These are phyloP conservation scores for Berkeleyomyces basicola DNA, from an alignment of 2,329 filamentous ascomycete species.

Conservation along the genomic window DNA sequence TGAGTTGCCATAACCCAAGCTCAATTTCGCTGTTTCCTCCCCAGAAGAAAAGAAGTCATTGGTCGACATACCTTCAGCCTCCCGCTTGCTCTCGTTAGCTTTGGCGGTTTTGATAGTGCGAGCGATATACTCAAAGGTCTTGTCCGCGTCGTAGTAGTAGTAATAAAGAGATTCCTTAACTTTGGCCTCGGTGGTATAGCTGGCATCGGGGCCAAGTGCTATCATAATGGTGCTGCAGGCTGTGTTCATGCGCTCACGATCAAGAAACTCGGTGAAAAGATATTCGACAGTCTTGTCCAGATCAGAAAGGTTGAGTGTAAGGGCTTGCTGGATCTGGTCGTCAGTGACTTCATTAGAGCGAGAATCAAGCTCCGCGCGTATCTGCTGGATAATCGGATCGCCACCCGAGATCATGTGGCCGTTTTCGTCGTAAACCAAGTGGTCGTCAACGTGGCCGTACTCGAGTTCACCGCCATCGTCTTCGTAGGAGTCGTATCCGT, in stretches of 20 bases:
- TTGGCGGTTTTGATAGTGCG: constrained; percentile 29
- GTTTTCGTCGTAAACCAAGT: constrained; percentile 3
- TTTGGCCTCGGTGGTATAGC: constrained; percentile 36
- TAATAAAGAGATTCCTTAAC: constrained; percentile 77
- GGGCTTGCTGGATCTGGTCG: constrained; percentile 4
- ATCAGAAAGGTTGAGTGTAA: background rate
- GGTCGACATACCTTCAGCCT: constrained; percentile 25
- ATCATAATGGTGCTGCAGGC: constrained; percentile 1
- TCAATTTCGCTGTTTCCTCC: constrained; percentile 15
- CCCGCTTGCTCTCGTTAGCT: constrained; percentile 22
- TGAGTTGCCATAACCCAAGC: background rate
- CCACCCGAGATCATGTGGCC: constrained; percentile 2
- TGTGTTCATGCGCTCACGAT: constrained; percentile 4
- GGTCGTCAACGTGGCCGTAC: background rate
- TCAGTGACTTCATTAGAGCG: constrained; percentile 10
- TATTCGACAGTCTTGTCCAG: background rate
- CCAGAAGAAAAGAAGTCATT: background rate
- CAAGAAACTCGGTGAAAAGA: constrained; percentile 6
- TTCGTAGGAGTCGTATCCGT: constrained; percentile 27
- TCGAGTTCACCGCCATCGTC: constrained; percentile 22
- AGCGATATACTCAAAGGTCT: constrained; percentile 57
- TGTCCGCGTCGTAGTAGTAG: constrained; percentile 75
- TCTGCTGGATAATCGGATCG: background rate
- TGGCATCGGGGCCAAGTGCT: constrained; percentile 32
- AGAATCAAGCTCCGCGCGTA: constrained; percentile 7